phyloP scores from a whole-genome alignment of 176 grass and related monocot species.

The Oryza meyeriana region DNA sequence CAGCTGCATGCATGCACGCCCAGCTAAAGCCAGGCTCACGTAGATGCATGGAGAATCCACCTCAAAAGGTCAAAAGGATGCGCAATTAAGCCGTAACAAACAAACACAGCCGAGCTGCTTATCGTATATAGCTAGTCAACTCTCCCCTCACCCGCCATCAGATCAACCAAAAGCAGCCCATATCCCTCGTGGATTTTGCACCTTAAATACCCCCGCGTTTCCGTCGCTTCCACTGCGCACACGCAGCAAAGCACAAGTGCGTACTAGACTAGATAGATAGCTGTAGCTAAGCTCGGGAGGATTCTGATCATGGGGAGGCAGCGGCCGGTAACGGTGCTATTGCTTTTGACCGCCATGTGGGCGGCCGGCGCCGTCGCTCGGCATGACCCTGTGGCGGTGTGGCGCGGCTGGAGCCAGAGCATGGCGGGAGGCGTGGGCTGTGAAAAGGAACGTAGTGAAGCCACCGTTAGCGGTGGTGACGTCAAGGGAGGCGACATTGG shows the following conservation, averaged over 20 bases:
- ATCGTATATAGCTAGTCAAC: constrained; percentile 9
- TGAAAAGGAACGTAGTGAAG: constrained; percentile 15
- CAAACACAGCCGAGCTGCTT: neutral
- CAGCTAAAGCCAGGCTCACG: neutral
- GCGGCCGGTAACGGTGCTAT: neutral
- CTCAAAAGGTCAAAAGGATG: constrained; percentile 27
- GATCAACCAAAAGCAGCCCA: neutral
- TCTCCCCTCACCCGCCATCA: constrained; percentile 26
- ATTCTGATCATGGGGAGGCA: neutral
- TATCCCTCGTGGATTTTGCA: neutral
- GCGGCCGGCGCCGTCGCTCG: neutral
- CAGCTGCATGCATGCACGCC: neutral
- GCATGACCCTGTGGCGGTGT: neutral
- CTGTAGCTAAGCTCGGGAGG: neutral
- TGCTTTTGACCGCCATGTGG: constrained; percentile 11
- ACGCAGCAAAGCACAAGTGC: neutral
- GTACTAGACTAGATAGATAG: neutral
- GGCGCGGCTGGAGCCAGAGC: neutral
- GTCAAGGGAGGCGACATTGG: too few species aligned
- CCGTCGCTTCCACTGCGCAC: neutral
- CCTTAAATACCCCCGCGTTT: constrained; percentile 26
- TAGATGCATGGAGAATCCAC: constrained; percentile 14
- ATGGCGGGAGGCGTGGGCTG: constrained; percentile 24
- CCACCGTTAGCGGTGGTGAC: neutral
- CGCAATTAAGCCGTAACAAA: neutral